Evolutionary conservation across 2,329 filamentous ascomycete species (phyloP), one percentile per base, ranked within the genome.

Genomic region (Aspergillus unguis): DNA sequence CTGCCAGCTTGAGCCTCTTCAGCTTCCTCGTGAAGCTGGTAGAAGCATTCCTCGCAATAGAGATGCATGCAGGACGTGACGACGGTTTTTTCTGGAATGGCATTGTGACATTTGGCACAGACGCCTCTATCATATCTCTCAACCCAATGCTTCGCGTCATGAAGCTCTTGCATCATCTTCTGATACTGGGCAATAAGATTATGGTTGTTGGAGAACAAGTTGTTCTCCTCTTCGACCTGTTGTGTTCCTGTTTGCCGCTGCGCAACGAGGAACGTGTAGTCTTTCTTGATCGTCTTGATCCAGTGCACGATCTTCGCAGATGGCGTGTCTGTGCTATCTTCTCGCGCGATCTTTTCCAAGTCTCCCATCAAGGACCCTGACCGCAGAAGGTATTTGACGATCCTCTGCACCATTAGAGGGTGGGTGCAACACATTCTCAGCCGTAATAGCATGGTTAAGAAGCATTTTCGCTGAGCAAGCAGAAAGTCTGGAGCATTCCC

Each of bases 51-150:
- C 1, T 63, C 51, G 64, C 83, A 86, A 57, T 81, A 82, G 4
- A 84, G 64, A 54, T 86, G 83, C 11, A 72, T 68, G 60, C 83
- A 86, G 4, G 72, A 66, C 0, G 80, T 80, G 29, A 80, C 67
- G 7, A 71, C 64, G 0, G 77, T 71, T 0, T 73, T 57, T 0
- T 64, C 58, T 0, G 78, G 77, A 0, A 64, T 44, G 25, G 62
- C 58, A 2, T 61, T 56, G 65, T 17, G 17, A 17, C 83, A 85
- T 1, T 60, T 55, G 2, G 62, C 58, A 61, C 82, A 84, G 2
- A 61, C 57, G 0, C 61, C 66, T 3, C 72, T 58, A 4, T 62
- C 53, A 3, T 58, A 59, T 4, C 74, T 61, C 28, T 74, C 70
- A 6, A 71, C 57, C 70, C 71, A 71, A 35, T 58, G 6, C 47